phyloP scores from a whole-genome alignment of 345 rosid genomes.

The Bretschneidera sinensis region DNA sequence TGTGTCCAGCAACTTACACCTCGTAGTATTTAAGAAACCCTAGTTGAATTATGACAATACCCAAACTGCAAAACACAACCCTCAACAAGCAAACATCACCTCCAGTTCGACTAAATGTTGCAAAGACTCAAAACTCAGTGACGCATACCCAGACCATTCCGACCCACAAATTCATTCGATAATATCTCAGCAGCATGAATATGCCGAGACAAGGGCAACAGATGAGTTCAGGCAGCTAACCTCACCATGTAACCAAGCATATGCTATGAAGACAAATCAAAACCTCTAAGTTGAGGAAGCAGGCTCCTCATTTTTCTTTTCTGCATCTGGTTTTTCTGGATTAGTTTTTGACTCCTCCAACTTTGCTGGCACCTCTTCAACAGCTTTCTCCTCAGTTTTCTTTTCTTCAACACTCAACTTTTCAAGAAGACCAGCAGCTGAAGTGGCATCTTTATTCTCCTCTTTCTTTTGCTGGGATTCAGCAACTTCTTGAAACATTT shows the following conservation, averaged over 20 bases:
- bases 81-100: constrained; percentile 31
- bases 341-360: constrained; percentile 32
- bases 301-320: constrained; percentile 48
- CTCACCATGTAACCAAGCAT: constrained; percentile 13
- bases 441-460: constrained; percentile 62
- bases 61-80: constrained; percentile 24
- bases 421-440: constrained; percentile 68
- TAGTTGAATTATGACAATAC: constrained; percentile 3
- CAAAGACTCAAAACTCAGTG: constrained; percentile 27
- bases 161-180: constrained; percentile 13
- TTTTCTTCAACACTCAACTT: constrained; percentile 69
- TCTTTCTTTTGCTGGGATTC: constrained; percentile 53
- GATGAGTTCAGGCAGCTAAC: constrained; percentile 6
- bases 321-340: constrained; percentile 27
- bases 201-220: constrained; percentile 16
- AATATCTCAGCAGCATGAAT: constrained; percentile 8
- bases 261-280: constrained; percentile 5
- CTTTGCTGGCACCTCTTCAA: constrained; percentile 27
- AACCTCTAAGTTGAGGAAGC: constrained; percentile 37
- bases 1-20: not conserved
- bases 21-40: not conserved
- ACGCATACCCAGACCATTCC: constrained; percentile 27
- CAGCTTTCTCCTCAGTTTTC: constrained; percentile 34
- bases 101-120: constrained; percentile 20
- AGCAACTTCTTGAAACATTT: constrained; percentile 65